Evolutionary conservation across 371 early-diverging fungal genomes (phyloP), one percentile per base, ranked within the genome.

Genomic region (Zancudomyces culisetae): DNA sequence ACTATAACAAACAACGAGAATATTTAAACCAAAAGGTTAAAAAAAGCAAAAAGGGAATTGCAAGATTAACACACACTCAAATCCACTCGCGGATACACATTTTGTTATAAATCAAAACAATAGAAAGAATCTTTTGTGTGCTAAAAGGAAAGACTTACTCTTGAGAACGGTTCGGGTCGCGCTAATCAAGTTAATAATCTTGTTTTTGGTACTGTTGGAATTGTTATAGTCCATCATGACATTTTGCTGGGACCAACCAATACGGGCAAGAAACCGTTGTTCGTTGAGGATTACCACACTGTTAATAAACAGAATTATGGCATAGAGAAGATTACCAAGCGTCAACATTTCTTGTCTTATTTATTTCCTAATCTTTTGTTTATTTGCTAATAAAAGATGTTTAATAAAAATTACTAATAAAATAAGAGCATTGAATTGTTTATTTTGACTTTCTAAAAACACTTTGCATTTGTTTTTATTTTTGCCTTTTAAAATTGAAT

Each of bases 251-350:
- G 77, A 76, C 19, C 80, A 80, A 56, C 79, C 80, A 77, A 61
- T 89, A 67, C 87, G 67, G 8, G 90, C 87, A 27, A 95, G 74
- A 59, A 95, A 95, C 28, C 96, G 78, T 51, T 95, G 90, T 71
- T 95, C 93, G 60, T 87, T 85, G 43, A 95, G 69, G 45, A 95
- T 78, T 39, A 92, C 93, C 27, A 95, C 72, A 39, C 87, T 85
- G 67, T 95, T 95, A 58, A 91, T 76, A 58, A 90, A 70, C 57
- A 89, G 75, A 40, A 92, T 69, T 45, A 72, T 56, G 18, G 82
- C 78, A 58, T 87, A 83, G 48, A 92, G 69, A 43, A 92, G 62
- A 29, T 76, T 77, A 30, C 85, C 85, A 42, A 87, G 68, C 39
- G 77, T 76, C 56, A 83, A 64, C 69, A 68, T 68, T n/a, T 42